A percentile compares a stretch with the other conserved stretches of the same genome.
Conservation (phyloP, 305 asterid species). For the Coffea humblotiana region DNA sequence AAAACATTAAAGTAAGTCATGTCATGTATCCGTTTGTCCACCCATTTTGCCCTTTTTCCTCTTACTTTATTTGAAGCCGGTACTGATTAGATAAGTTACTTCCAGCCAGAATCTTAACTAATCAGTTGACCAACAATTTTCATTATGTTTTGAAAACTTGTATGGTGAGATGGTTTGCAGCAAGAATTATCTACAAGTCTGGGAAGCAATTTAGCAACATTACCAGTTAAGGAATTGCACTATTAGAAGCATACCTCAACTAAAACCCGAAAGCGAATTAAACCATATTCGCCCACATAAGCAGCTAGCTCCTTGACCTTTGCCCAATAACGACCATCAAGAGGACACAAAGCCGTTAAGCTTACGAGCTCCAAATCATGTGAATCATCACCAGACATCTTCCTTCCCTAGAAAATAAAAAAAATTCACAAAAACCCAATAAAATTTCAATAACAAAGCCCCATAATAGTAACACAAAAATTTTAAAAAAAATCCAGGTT, state of each 20-base stretch:
- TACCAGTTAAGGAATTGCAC: not conserved
- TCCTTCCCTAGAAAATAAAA: conserved; percentile 38
- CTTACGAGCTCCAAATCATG: conserved; percentile 56
- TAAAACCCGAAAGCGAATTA: conserved; percentile 65
- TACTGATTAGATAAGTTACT: too few species aligned
- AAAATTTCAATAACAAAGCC: too few species aligned
- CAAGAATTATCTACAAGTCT: not conserved
- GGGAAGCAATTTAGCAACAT: not conserved
- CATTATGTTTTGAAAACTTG: too few species aligned
- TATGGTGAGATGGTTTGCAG: not conserved
- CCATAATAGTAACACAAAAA: not conserved
- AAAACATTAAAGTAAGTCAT: too few species aligned
- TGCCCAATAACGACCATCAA: conserved; percentile 86
- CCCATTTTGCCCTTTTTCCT: too few species aligned
- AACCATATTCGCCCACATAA: conserved; percentile 74
- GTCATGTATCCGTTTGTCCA: too few species aligned
- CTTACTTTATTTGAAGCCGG: too few species aligned
- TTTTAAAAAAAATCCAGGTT: not conserved
- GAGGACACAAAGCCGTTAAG: conserved; percentile 71
- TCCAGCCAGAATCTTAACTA: too few species aligned
- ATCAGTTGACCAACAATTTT: too few species aligned
- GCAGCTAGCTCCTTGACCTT: conserved; percentile 78
- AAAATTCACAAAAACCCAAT: not conserved
- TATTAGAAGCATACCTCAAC: conserved; percentile 57
- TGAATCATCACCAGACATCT: conserved; percentile 31